phyloP scores from a whole-genome alignment of 306 rosid species.

The Phaseolus lunatus region DNA sequence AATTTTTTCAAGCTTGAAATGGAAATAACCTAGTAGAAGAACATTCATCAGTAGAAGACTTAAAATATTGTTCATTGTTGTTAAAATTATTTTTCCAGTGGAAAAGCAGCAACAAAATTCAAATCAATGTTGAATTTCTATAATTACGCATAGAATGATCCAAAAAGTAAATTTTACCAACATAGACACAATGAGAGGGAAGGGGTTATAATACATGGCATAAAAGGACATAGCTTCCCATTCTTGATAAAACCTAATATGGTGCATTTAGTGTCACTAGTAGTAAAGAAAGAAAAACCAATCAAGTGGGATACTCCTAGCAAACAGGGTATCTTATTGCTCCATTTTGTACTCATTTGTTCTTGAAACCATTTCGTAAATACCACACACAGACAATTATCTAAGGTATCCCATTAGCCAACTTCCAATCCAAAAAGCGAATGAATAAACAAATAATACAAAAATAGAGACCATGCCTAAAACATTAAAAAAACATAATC shows the following conservation, averaged over 20 bases:
- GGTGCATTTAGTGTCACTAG: background rate
- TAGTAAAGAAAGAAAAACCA: background rate
- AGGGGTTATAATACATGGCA: background rate
- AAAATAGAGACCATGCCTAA: background rate
- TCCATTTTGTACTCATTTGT: too few species aligned
- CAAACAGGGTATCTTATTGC: too few species aligned
- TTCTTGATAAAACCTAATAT: background rate
- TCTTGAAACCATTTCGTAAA: too few species aligned
- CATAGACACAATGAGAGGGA: background rate
- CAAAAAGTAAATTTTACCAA: background rate
- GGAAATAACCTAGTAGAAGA: conserved; percentile 52
- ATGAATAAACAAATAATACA: conserved; percentile 22
- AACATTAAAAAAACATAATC: background rate
- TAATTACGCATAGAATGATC: background rate
- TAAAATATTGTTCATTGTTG: conserved; percentile 39
- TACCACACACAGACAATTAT: too few species aligned
- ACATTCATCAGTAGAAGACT: conserved; percentile 40
- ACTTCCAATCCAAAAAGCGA: too few species aligned
- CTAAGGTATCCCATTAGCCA: too few species aligned
- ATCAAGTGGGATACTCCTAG: conserved; percentile 12
- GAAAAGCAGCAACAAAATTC: conserved; percentile 21
- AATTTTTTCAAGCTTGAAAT: conserved; percentile 53
- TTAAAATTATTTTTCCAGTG: conserved; percentile 47
- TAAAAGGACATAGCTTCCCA: background rate
- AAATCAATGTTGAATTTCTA: conserved; percentile 29